A percentile compares a stretch with the other conserved stretches of the same genome.
phyloP scores from a whole-genome alignment of 495 filamentous ascomycete genomes.

The Aspergillus saccharolyticus region DNA sequence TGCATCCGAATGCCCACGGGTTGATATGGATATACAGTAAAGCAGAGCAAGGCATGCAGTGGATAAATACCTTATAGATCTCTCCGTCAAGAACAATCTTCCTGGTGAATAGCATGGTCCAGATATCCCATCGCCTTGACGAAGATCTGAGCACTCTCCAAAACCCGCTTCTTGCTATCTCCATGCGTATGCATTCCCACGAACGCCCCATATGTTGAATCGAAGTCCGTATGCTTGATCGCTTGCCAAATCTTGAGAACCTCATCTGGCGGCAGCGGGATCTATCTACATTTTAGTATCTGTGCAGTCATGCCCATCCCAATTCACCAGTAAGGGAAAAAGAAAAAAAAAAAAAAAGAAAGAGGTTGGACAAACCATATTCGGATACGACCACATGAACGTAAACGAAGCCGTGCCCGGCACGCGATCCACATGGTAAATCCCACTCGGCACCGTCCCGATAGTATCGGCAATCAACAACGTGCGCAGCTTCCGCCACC shows the following conservation, averaged over 20 bases:
- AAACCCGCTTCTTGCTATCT: conserved; percentile 55
- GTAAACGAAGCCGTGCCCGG: conserved; percentile 56
- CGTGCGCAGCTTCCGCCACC: conserved; percentile 43
- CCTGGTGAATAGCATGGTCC: conserved; percentile 35
- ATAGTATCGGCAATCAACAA: conserved; percentile 70
- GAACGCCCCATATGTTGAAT: conserved; percentile 63
- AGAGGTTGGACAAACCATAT: conserved; percentile 48
- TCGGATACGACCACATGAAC: conserved; percentile 78
- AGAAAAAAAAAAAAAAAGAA: conserved; percentile 6
- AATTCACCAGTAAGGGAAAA: no score
- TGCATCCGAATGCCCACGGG: neutral
- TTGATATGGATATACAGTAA: neutral
- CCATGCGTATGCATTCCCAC: conserved; percentile 52
- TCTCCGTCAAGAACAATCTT: conserved; percentile 12
- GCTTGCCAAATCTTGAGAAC: conserved; percentile 45
- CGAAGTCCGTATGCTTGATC: conserved; percentile 48
- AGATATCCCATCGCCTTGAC: conserved; percentile 50
- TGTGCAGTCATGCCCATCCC: no score
- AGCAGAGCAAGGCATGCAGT: neutral
- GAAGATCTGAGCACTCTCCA: conserved; percentile 75
- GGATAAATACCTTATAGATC: neutral
- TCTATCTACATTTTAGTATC: no score
- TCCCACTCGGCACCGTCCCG: conserved; percentile 57
- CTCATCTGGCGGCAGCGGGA: conserved; percentile 50
- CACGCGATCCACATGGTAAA: conserved; percentile 50